Percentiles rank a stretch among this genome's conserved stretches.
phyloP scores from a whole-genome alignment of 371 early-diverging fungal genomes.

The Cladochytrium tenue region DNA sequence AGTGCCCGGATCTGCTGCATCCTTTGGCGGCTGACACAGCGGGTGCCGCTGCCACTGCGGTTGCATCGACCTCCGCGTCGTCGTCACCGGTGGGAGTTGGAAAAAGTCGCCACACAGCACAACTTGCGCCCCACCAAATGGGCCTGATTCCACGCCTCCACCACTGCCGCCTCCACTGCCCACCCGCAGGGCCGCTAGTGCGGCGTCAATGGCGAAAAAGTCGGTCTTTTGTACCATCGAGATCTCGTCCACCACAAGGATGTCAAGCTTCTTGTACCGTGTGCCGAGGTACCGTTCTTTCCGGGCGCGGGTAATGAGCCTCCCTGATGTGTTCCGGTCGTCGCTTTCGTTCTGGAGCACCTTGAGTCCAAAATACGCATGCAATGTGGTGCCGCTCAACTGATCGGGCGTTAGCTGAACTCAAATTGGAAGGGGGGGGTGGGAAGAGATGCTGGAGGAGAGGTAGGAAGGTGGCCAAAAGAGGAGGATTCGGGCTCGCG shows the following conservation, averaged over 20 bases:
- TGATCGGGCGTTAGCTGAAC: no score
- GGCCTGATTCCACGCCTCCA: conserved; percentile 26
- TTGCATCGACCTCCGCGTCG: no score
- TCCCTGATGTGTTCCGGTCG: neutral
- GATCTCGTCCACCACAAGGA: conserved; percentile 60
- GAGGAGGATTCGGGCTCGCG: neutral
- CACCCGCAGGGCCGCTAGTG: conserved; percentile 20
- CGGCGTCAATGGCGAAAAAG: conserved; percentile 32
- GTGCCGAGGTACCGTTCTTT: conserved; percentile 2
- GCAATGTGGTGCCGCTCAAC: conserved; percentile 63
- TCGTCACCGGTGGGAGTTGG: conserved; percentile 61
- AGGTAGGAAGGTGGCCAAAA: no score
- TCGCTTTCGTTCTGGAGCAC: conserved; percentile 2
- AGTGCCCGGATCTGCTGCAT: no score
- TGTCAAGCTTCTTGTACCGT: conserved; percentile 38
- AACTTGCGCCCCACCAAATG: conserved; percentile 65
- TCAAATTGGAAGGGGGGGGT: no score
- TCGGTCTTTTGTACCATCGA: conserved; percentile 53
- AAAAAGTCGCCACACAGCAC: conserved; percentile 63
- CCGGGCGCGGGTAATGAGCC: conserved; percentile 7
- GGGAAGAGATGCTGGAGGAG: no score
- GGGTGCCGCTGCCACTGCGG: no score
- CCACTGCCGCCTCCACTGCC: no score
- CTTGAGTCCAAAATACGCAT: conserved; percentile 56
- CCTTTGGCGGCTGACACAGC: no score